phyloP scores from a whole-genome alignment of 2,329 filamentous ascomycete genomes.

The Claviceps capensis region DNA sequence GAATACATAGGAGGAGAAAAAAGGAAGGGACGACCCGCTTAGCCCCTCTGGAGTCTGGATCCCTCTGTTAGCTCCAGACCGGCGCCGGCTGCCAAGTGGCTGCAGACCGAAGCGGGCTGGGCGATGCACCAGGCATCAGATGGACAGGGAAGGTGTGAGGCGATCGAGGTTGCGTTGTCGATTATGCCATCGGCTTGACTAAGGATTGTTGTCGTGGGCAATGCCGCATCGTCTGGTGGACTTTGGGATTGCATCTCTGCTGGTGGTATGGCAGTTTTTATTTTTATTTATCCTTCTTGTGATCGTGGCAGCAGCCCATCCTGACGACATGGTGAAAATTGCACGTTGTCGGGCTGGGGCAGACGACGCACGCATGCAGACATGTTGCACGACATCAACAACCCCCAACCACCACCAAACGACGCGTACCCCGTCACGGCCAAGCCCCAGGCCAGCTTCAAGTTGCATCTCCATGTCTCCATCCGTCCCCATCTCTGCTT shows the following conservation, averaged over 20 bases:
- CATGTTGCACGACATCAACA: background rate
- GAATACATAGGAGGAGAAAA: background rate
- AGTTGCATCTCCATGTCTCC: background rate
- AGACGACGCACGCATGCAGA: background rate
- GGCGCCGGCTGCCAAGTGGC: background rate
- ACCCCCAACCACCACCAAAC: background rate
- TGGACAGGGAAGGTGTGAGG: background rate
- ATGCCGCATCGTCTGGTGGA: no score
- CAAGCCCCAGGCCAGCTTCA: background rate
- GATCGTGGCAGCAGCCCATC: no score
- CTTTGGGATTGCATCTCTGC: no score
- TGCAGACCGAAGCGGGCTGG: background rate
- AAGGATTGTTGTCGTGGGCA: background rate
- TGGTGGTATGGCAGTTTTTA: no score
- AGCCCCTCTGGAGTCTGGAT: background rate
- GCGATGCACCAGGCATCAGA: background rate
- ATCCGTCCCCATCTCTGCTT: background rate
- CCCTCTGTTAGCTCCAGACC: conserved; percentile 1
- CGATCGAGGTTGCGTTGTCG: background rate
- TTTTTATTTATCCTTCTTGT: no score
- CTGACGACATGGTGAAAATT: no score
- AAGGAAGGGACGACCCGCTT: conserved; percentile 4
- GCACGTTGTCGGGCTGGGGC: no score
- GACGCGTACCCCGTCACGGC: background rate
- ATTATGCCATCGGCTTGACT: background rate